Evolutionary conservation across 306 rosid species (phyloP).

Genomic region (Arachis hypogaea): DNA sequence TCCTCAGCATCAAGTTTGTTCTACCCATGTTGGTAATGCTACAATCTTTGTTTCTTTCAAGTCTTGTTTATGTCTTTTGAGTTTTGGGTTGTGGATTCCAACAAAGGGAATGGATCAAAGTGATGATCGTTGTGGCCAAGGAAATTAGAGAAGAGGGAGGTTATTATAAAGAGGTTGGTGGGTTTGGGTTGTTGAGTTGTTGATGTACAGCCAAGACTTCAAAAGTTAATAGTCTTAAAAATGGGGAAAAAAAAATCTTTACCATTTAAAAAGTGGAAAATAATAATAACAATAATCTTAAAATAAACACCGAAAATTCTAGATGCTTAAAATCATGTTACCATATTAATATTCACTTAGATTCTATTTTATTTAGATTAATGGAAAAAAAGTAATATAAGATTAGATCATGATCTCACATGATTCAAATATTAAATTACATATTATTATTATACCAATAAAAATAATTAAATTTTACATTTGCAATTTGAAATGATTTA

Average conservation of each 20-base stretch:
- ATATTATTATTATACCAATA: no score
- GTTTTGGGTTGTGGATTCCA: not conserved
- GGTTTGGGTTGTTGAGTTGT: slow-evolving; percentile 53
- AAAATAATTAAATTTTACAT: no score
- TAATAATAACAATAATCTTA: not conserved
- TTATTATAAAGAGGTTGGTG: slow-evolving; percentile 54
- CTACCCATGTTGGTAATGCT: slow-evolving; percentile 38
- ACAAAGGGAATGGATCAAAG: slow-evolving; percentile 3
- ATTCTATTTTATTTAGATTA: not conserved
- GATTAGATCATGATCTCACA: not conserved
- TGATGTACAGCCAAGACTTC: slow-evolving; percentile 34
- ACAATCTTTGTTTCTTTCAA: not conserved
- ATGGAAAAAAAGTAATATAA: not conserved
- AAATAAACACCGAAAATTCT: slow-evolving; percentile 18
- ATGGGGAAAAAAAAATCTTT: not conserved
- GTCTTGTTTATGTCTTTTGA: not conserved
- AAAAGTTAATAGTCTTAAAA: not conserved
- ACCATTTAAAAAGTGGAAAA: not conserved
- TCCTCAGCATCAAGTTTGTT: slow-evolving; percentile 23
- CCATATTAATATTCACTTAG: not conserved
- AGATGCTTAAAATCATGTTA: slow-evolving; percentile 5
- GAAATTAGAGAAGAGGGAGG: slow-evolving; percentile 6
- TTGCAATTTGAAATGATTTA: no score
- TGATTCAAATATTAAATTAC: not conserved
- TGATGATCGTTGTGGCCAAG: slow-evolving; percentile 1